These are phyloP conservation scores for Alternaria metachromatica DNA, from an alignment of 2,329 filamentous ascomycete genomes.

Conservation along the genomic window DNA sequence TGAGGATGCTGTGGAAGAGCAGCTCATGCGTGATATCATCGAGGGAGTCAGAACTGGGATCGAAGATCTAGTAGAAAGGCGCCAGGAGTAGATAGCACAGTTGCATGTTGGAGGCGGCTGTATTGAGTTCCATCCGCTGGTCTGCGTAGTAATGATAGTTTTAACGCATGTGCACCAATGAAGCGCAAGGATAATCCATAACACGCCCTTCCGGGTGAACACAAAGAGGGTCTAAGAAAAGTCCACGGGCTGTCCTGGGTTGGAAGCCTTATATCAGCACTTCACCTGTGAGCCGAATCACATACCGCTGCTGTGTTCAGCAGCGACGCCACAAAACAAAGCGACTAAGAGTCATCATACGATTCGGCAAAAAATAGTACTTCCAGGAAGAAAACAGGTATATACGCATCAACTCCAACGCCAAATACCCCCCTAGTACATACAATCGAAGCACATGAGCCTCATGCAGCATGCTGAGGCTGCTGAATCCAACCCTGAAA, in stretches of 20 bases:
- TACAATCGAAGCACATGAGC: not conserved
- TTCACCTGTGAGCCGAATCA: not conserved
- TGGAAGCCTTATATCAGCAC: not conserved
- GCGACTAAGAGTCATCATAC: not conserved
- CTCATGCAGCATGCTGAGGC: not conserved
- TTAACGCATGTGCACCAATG: not conserved
- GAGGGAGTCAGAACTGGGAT: conserved; percentile 6
- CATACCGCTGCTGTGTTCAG: not conserved
- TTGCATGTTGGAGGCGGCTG: not conserved
- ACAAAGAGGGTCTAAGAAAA: not conserved
- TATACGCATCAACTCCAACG: not conserved
- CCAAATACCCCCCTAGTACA: not conserved
- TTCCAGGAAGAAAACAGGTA: not conserved
- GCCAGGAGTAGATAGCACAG: not conserved
- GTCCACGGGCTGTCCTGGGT: not conserved
- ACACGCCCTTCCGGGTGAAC: not conserved
- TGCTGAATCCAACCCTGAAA: not conserved
- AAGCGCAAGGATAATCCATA: not conserved
- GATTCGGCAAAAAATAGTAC: not conserved
- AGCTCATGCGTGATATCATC: conserved; percentile 30
- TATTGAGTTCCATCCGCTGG: not conserved
- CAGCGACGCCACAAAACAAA: not conserved
- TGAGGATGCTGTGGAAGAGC: conserved; percentile 43
- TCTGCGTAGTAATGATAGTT: not conserved
- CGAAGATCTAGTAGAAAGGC: not conserved